These are phyloP conservation scores for Ogataea populi-albae DNA, from an alignment of 805 yeast species.

Conservation along the genomic window DNA sequence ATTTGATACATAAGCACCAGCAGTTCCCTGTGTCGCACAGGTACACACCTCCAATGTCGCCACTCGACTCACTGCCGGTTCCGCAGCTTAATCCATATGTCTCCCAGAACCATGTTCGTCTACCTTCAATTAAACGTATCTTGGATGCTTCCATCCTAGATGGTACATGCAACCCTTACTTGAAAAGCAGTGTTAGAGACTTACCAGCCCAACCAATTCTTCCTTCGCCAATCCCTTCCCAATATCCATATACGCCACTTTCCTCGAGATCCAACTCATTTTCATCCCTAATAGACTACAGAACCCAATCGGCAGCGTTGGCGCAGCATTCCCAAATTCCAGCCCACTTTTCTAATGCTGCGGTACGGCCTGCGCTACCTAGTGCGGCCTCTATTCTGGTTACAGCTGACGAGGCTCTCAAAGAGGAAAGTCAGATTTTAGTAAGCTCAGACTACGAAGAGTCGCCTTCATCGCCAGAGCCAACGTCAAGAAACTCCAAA, in stretches of 20 bases:
- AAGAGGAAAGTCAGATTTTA: conserved; percentile 2
- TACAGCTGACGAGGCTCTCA: conserved; percentile 3
- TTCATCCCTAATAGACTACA: conserved; percentile 15
- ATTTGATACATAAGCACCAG: conserved; percentile 15
- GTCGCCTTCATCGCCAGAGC: conserved; percentile 18
- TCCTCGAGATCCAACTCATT: conserved; percentile 24
- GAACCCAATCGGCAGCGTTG: conserved; percentile 6
- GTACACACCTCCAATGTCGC: conserved; percentile 20
- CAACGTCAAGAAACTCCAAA: conserved; percentile 14
- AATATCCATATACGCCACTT: conserved; percentile 20
- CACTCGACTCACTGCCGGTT: conserved; percentile 11
- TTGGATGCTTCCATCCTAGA: conserved; percentile 21
- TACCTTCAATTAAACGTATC: conserved; percentile 24
- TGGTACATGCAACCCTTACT: neutral
- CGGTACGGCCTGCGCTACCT: conserved; percentile 6
- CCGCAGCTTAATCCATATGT: conserved; percentile 5
- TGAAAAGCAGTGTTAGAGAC: too few species aligned
- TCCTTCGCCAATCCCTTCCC: conserved; percentile 16
- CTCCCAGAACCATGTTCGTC: conserved; percentile 6
- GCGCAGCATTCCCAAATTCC: conserved; percentile 7
- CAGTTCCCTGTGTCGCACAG: conserved; percentile 9
- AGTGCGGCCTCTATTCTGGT: conserved; percentile 1
- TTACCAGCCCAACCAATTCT: conserved; percentile 9
- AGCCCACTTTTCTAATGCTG: conserved; percentile 4
- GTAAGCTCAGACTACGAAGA: conserved; percentile 13